phyloP scores from a whole-genome alignment of 2,329 filamentous ascomycete species.

The Escovopsis sp. region DNA sequence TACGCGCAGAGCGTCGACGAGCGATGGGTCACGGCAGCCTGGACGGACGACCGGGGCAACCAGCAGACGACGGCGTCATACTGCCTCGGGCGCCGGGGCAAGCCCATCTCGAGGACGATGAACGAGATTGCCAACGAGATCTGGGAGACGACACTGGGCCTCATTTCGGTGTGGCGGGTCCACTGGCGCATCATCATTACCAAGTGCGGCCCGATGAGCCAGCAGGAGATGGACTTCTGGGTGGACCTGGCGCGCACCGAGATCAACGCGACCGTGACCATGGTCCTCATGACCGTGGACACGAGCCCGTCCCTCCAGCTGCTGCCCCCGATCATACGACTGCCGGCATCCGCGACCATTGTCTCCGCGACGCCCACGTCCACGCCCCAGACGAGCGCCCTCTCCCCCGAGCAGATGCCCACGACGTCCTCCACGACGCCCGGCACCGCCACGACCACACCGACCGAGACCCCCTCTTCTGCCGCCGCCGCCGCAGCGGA shows the following conservation, averaged over 20 bases:
- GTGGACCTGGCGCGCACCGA: conserved; percentile 35
- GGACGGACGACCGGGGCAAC: conserved; percentile 64
- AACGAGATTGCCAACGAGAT: conserved; percentile 57
- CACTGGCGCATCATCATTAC: conserved; percentile 66
- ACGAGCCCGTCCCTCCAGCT: conserved; percentile 49
- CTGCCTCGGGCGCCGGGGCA: conserved; percentile 47
- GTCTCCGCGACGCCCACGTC: conserved; percentile 50
- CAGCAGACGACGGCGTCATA: conserved; percentile 61
- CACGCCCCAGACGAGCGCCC: conserved; percentile 44
- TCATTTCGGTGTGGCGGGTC: conserved; percentile 53
- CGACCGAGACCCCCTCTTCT: conserved; percentile 24
- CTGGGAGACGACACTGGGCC: conserved; percentile 62
- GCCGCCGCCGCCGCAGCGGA: conserved; percentile 42
- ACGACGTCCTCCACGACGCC: conserved; percentile 19
- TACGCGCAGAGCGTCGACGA: conserved; percentile 64
- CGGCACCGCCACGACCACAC: conserved; percentile 27
- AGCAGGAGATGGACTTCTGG: conserved; percentile 48
- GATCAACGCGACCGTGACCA: conserved; percentile 31
- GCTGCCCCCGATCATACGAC: conserved; percentile 36
- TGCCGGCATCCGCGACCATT: conserved; percentile 28
- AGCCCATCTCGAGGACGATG: conserved; percentile 35
- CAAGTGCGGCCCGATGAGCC: conserved; percentile 53
- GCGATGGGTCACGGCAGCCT: conserved; percentile 64
- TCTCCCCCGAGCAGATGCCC: conserved; percentile 45
- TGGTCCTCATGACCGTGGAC: conserved; percentile 50